phyloP scores from a whole-genome alignment of 306 rosid species.

The Phaseolus lunatus region DNA sequence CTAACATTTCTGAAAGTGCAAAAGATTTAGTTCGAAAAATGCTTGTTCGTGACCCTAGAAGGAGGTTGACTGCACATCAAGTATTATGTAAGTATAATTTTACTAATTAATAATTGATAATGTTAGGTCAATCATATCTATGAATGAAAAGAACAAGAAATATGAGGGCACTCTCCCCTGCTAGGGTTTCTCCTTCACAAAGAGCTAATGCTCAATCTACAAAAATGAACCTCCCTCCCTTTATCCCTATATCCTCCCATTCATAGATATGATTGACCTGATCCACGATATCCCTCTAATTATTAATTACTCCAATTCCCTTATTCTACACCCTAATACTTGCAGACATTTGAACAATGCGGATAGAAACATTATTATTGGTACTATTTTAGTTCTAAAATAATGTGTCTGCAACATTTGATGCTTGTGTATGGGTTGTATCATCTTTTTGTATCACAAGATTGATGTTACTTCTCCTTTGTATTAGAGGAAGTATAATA shows the following conservation, averaged over 20 bases:
- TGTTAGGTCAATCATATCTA: too few relatives aligned
- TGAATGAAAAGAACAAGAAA: too few relatives aligned
- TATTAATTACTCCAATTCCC: too few relatives aligned
- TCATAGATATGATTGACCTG: too few relatives aligned
- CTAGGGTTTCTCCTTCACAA: too few relatives aligned
- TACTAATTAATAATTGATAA: conserved; percentile 26
- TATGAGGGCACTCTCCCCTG: too few relatives aligned
- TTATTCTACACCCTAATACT: background rate
- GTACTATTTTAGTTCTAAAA: background rate
- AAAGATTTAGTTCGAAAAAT: conserved; percentile 93
- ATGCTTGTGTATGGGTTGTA: background rate
- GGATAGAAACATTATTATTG: background rate
- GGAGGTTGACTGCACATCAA: conserved; percentile 82
- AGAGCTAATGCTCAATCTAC: too few relatives aligned
- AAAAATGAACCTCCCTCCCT: too few relatives aligned
- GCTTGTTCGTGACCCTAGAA: conserved; percentile 92
- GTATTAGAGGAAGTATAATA: background rate
- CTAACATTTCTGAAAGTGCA: conserved; percentile 91
- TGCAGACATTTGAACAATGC: background rate
- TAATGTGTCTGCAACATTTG: background rate
- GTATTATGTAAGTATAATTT: conserved; percentile 79
- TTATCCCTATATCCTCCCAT: too few relatives aligned
- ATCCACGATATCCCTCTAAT: too few relatives aligned
- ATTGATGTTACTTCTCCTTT: conserved; percentile 19
- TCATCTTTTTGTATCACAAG: background rate